Evolutionary conservation across 2,329 filamentous ascomycete species (phyloP).

Genomic region (Dryadomyces sulphureus): DNA sequence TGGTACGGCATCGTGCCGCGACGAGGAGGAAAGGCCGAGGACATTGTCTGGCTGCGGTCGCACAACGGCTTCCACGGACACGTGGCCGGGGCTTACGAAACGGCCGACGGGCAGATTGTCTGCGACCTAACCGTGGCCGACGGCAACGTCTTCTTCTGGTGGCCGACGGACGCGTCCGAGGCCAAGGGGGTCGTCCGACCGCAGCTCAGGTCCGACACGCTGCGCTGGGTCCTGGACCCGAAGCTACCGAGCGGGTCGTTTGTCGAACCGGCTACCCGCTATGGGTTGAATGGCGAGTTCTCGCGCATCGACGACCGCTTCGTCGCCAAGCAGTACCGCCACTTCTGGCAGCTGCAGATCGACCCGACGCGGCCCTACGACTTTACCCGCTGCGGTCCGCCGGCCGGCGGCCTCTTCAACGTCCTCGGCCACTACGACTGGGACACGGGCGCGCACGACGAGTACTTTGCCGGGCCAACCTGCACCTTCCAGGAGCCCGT

Average conservation of each 20-base stretch:
- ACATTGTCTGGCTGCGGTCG: constrained; percentile 35
- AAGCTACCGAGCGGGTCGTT: constrained; percentile 20
- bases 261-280: constrained; percentile 20
- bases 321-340: constrained; percentile 26
- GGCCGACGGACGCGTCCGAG: constrained; percentile 20
- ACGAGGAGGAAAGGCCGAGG: constrained; percentile 31
- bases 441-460: constrained; percentile 22
- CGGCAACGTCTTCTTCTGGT: constrained; percentile 31
- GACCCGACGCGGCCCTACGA: constrained; percentile 24
- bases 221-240: constrained; percentile 25
- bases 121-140: constrained; percentile 27
- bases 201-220: constrained; percentile 23
- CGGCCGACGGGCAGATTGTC: constrained; percentile 27
- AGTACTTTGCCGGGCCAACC: constrained; percentile 28
- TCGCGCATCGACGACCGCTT: constrained; percentile 33
- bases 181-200: constrained; percentile 14
- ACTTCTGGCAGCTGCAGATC: constrained; percentile 30
- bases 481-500: constrained; percentile 37
- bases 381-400: constrained; percentile 27
- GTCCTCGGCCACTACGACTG: constrained; percentile 29
- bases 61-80: constrained; percentile 36
- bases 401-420: constrained; percentile 29
- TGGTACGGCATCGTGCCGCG: constrained; percentile 39
- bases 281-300: constrained; percentile 32
- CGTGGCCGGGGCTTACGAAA: constrained; percentile 32